phyloP scores from a whole-genome alignment of 495 filamentous ascomycete species.

The Staphylotrichum tortipilum region DNA sequence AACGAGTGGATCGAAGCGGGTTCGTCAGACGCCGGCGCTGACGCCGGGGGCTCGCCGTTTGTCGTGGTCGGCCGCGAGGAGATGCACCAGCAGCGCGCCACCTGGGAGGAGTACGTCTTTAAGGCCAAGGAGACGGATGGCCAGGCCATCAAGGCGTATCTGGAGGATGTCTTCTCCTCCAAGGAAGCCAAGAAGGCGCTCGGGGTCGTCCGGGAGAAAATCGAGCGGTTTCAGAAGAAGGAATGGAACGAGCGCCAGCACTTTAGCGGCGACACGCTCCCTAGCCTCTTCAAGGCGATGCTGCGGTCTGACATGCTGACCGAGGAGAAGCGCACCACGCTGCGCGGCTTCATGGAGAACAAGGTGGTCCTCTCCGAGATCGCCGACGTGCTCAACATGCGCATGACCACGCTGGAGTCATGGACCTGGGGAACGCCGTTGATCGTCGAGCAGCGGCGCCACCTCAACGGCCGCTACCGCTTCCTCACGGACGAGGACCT shows the following conservation, averaged over 20 bases:
- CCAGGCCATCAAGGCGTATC: conserved; percentile 36
- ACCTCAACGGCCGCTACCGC: conserved; percentile 59
- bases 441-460: conserved; percentile 36
- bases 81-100: conserved; percentile 38
- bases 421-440: conserved; percentile 48
- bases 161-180: conserved; percentile 44
- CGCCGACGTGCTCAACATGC: conserved; percentile 63
- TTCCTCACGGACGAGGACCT: conserved; percentile 64
- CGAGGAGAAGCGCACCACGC: conserved; percentile 48
- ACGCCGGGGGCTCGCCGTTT: conserved; percentile 6
- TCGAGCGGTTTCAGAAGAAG: conserved; percentile 10
- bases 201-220: not conserved
- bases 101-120: conserved; percentile 47
- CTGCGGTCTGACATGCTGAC: conserved; percentile 49
- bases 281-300: conserved; percentile 40
- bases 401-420: conserved; percentile 45
- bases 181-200: conserved; percentile 16
- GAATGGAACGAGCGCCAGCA: conserved; percentile 5
- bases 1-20: conserved; percentile 48
- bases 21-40: conserved; percentile 2
- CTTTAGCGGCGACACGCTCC: conserved; percentile 17
- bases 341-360: conserved; percentile 53
- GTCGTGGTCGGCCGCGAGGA: conserved; percentile 20
- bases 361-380: conserved; percentile 50
- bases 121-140: conserved; percentile 27